phyloP scores from a whole-genome alignment of 306 rosid genomes.

The Hylodesmum podocarpum region DNA sequence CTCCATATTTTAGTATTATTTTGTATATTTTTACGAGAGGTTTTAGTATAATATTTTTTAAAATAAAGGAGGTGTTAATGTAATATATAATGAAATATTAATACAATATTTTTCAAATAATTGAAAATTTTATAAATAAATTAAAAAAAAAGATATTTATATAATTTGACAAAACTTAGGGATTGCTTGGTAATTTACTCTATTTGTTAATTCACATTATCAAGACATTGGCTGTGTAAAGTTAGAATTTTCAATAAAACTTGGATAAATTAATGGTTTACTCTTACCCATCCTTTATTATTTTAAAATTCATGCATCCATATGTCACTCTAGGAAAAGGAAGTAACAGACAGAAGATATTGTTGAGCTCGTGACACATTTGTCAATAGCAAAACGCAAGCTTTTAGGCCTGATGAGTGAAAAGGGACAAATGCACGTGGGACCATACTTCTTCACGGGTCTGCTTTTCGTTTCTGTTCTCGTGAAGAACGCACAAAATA shows the following conservation, averaged over 20 bases:
- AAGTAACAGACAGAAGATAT: not conserved
- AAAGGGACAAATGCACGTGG: not conserved
- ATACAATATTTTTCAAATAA: too few species aligned
- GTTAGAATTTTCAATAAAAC: not conserved
- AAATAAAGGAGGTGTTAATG: too few species aligned
- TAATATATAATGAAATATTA: too few species aligned
- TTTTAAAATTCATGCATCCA: not conserved
- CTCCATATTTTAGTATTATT: too few species aligned
- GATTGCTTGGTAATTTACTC: too few species aligned
- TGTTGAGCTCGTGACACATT: constrained; percentile 12
- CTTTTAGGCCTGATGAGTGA: not conserved
- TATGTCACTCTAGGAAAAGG: not conserved
- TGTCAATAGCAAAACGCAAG: not conserved
- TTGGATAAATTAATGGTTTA: not conserved
- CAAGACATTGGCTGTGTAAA: not conserved
- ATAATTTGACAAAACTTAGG: too few species aligned
- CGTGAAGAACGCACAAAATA: not conserved
- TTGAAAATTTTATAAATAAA: too few species aligned
- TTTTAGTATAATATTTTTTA: too few species aligned
- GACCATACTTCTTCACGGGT: constrained; percentile 21
- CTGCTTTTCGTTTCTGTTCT: not conserved
- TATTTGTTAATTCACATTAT: not conserved
- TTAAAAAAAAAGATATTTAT: too few species aligned
- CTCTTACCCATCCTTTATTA: not conserved
- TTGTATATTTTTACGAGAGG: too few species aligned